Conservation (phyloP, 148 eudicot species). For the Heliosperma pusillum region DNA sequence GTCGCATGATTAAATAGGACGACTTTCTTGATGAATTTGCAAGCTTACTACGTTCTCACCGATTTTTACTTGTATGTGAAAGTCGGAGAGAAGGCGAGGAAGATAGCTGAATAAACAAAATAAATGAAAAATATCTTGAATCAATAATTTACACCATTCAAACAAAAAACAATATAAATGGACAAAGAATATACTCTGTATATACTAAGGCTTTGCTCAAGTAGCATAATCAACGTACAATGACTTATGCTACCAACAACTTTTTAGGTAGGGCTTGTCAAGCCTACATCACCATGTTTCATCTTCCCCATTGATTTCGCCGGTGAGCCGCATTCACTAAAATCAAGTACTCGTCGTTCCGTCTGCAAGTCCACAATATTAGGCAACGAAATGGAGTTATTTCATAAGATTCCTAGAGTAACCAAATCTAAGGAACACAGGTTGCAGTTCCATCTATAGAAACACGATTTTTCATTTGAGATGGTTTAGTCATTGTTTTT, state of each 20-base stretch:
- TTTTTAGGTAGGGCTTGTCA: constrained; percentile 38
- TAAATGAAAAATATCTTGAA: not conserved
- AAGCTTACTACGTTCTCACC: not conserved
- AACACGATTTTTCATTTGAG: not conserved
- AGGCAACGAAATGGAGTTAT: not conserved
- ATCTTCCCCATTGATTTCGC: constrained; percentile 37
- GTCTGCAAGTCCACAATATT: constrained; percentile 35
- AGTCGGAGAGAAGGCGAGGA: not conserved
- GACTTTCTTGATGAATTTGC: not conserved
- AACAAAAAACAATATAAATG: not conserved
- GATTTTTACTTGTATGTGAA: too few relatives aligned
- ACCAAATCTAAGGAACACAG: not conserved
- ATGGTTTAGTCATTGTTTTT: not conserved
- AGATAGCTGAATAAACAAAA: not conserved
- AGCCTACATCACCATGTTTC: constrained; percentile 19
- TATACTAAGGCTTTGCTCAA: constrained; percentile 6
- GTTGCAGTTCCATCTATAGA: not conserved
- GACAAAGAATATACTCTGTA: constrained; percentile 19
- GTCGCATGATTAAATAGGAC: too few relatives aligned
- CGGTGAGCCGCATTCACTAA: constrained; percentile 80
- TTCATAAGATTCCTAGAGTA: not conserved
- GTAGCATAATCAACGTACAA: not conserved
- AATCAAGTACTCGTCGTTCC: constrained; percentile 74
- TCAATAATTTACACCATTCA: constrained; percentile 24
- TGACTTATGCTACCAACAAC: constrained; percentile 22